These are phyloP conservation scores for Ophiocytium majus DNA, from an alignment of 352 stramenopile species.

Conservation along the genomic window DNA sequence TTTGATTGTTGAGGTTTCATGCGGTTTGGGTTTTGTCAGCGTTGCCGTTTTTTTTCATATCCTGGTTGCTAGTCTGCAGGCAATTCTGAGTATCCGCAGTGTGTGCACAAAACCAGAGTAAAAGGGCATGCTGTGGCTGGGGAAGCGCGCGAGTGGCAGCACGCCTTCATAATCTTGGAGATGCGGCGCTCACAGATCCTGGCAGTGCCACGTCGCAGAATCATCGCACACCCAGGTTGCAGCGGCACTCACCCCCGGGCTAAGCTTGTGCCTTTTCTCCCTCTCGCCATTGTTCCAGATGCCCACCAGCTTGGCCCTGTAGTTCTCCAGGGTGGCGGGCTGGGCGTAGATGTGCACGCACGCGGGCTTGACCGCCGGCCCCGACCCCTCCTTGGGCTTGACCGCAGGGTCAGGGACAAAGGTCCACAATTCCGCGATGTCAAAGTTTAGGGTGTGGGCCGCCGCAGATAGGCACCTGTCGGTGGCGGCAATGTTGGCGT, in stretches of 20 bases:
- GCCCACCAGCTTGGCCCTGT: conserved; percentile 35
- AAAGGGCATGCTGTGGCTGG: not conserved
- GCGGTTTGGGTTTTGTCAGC: too few relatives aligned
- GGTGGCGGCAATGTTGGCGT: too few relatives aligned
- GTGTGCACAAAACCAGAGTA: not conserved
- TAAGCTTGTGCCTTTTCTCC: conserved; percentile 36
- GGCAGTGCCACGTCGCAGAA: not conserved
- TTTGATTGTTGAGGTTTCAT: not conserved
- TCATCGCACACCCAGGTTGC: too few relatives aligned
- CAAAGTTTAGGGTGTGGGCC: conserved; percentile 41
- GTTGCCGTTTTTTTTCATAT: too few relatives aligned
- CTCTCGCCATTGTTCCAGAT: conserved; percentile 47
- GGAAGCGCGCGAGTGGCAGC: not conserved
- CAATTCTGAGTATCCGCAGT: too few relatives aligned
- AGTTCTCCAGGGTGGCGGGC: conserved; percentile 43
- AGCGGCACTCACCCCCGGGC: conserved; percentile 29
- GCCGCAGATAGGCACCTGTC: conserved; percentile 36
- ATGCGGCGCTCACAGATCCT: not conserved
- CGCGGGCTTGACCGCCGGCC: conserved; percentile 16
- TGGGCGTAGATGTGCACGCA: conserved; percentile 47
- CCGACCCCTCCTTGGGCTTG: not conserved
- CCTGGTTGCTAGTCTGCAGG: too few relatives aligned
- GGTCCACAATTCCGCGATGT: conserved; percentile 8
- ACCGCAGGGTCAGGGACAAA: not conserved
- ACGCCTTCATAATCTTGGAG: not conserved